These are phyloP conservation scores for Penicillium robsamsonii DNA, from an alignment of 495 filamentous ascomycete species.

Conservation along the genomic window DNA sequence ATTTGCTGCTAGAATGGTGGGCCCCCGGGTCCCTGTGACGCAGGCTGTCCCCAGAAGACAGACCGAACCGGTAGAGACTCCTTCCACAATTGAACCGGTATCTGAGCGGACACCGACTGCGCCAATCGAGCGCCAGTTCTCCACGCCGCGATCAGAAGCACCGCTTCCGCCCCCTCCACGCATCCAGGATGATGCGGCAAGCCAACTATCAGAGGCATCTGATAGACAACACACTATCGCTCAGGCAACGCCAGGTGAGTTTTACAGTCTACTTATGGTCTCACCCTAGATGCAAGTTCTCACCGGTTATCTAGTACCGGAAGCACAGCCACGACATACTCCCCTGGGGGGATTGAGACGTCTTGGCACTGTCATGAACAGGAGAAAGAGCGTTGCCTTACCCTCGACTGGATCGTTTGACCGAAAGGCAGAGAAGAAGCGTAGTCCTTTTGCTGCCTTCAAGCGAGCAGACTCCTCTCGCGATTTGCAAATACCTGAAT, in stretches of 20 bases:
- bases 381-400: conserved; percentile 51
- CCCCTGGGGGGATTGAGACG: conserved; percentile 59
- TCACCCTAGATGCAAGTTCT: not conserved
- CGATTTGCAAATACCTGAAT: conserved; percentile 44
- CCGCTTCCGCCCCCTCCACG: conserved; percentile 44
- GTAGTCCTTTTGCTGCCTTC: conserved; percentile 52
- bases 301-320: conserved; percentile 27
- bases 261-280: not conserved
- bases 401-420: conserved; percentile 37
- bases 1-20: conserved; percentile 60
- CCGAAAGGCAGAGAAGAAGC: conserved; percentile 49
- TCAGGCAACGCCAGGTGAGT: conserved; percentile 49
- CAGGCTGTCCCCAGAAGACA: conserved; percentile 21
- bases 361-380: conserved; percentile 76
- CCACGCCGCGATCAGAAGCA: conserved; percentile 14
- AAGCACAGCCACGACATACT: conserved; percentile 37
- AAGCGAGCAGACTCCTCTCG: conserved; percentile 44
- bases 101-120: conserved; percentile 16
- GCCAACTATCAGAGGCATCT: conserved; percentile 55
- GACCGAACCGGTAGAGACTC: conserved; percentile 20
- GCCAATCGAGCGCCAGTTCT: conserved; percentile 16
- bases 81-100: conserved; percentile 4
- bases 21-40: conserved; percentile 18
- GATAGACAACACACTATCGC: conserved; percentile 29
- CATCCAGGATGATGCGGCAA: conserved; percentile 55